These are phyloP conservation scores for Scleroderma bovista DNA, from an alignment of 768 basidiomycete genomes.

Conservation along the genomic window DNA sequence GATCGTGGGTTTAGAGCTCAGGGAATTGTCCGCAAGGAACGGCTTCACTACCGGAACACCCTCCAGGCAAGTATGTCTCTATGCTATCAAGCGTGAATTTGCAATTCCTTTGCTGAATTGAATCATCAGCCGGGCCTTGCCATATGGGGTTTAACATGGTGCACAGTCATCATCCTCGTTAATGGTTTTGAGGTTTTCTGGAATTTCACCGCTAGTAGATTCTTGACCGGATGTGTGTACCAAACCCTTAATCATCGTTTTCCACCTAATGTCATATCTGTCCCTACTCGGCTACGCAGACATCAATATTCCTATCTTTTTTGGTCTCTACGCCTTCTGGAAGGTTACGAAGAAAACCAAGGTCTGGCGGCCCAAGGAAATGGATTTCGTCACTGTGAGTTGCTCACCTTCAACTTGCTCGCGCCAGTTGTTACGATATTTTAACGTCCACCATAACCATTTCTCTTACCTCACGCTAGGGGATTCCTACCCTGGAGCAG, in stretches of 20 bases:
- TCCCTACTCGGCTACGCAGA: conserved; percentile 17
- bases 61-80: conserved; percentile 35
- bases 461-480: conserved; percentile 1
- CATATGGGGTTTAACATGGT: conserved; percentile 68
- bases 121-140: conserved; percentile 45
- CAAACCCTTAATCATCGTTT: not conserved
- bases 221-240: conserved; percentile 43
- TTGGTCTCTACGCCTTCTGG: conserved; percentile 18
- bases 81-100: not conserved
- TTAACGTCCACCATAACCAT: not conserved
- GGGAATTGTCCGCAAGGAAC: conserved; percentile 50
- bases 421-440: no score
- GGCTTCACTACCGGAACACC: conserved; percentile 55
- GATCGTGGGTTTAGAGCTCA: conserved; percentile 67
- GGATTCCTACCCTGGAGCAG: conserved; percentile 8
- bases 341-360: conserved; percentile 14
- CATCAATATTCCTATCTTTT: conserved; percentile 23
- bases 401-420: not conserved
- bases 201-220: conserved; percentile 47
- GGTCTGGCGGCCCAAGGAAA: conserved; percentile 53
- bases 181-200: conserved; percentile 60
- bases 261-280: not conserved
- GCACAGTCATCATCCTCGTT: conserved; percentile 51
- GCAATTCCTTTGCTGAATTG: no score
- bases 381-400: conserved; percentile 66